These are phyloP conservation scores for Colletotrichum liaoningense DNA, from an alignment of 2,329 filamentous ascomycete genomes.

Conservation along the genomic window DNA sequence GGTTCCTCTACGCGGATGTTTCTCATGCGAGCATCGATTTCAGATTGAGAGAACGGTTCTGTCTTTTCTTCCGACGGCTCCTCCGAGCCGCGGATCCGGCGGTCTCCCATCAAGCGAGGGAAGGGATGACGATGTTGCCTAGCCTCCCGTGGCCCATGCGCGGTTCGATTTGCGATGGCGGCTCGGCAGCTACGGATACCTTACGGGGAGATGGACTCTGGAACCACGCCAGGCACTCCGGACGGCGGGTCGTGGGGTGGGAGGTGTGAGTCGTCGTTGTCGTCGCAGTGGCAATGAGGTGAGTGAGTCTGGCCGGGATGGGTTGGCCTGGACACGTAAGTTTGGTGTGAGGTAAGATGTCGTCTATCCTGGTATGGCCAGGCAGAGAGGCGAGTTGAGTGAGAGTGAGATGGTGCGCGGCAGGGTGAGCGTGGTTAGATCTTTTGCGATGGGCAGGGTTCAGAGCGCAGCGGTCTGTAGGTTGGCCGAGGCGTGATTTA, in stretches of 20 bases:
- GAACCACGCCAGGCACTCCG: not conserved
- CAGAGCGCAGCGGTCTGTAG: not conserved
- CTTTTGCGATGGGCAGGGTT: conserved; percentile 1
- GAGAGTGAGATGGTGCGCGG: not conserved
- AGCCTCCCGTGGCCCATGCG: conserved; percentile 36
- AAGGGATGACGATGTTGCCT: conserved; percentile 36
- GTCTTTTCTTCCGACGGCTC: conserved; percentile 63
- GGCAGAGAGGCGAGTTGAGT: conserved; percentile 3
- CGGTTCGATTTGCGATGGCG: conserved; percentile 30
- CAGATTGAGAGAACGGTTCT: conserved; percentile 68
- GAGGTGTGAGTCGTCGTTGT: not conserved
- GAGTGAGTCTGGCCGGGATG: not conserved
- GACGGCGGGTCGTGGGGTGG: not conserved
- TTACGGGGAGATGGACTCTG: conserved; percentile 1
- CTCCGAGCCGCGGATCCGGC: conserved; percentile 51
- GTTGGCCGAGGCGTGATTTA: conserved; percentile 2
- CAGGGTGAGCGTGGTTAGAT: conserved; percentile 21
- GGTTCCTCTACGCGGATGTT: conserved; percentile 58
- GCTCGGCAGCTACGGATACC: not conserved
- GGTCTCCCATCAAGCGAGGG: conserved; percentile 56
- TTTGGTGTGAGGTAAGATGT: conserved; percentile 4
- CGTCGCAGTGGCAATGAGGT: conserved; percentile 1
- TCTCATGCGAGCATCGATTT: conserved; percentile 63
- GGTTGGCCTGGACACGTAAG: not conserved
- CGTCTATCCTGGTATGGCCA: conserved; percentile 20